These are phyloP conservation scores for Stagonosporopsis chrysanthemi DNA, from an alignment of 2,329 filamentous ascomycete genomes.

Conservation along the genomic window DNA sequence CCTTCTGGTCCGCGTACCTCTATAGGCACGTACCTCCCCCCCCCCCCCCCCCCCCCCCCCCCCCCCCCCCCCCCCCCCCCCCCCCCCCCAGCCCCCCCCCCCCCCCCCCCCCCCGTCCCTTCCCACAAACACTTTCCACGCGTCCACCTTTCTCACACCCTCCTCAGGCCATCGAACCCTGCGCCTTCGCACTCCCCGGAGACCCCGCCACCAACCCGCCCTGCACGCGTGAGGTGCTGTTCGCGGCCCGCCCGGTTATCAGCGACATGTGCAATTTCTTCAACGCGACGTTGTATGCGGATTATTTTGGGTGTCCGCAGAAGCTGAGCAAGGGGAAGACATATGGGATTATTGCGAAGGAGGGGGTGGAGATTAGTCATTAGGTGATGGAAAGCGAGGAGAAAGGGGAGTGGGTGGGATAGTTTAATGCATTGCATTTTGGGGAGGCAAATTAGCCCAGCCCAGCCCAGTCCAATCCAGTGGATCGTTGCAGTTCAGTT, in stretches of 20 bases:
- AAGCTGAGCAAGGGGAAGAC: constrained; percentile 30
- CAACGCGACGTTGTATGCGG: constrained; percentile 33
- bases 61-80: too few relatives aligned
- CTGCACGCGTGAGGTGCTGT: constrained; percentile 9
- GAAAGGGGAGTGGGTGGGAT: too few relatives aligned
- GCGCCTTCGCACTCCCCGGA: constrained; percentile 11
- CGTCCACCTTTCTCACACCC: too few relatives aligned
- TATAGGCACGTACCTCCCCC: constrained; percentile 64
- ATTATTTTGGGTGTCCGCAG: constrained; percentile 24
- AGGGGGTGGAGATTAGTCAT: not conserved
- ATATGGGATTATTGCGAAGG: constrained; percentile 24
- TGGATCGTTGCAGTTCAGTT: too few relatives aligned
- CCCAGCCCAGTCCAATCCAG: too few relatives aligned
- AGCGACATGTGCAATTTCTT: constrained; percentile 36
- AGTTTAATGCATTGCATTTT: too few relatives aligned
- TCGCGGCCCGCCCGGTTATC: constrained; percentile 29
- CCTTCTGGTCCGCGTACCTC: constrained; percentile 89
- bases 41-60: not conserved
- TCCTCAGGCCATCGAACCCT: constrained; percentile 10
- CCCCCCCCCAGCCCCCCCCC: too few relatives aligned
- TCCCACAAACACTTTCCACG: too few relatives aligned
- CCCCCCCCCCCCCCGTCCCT: not conserved
- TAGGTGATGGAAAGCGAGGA: not conserved
- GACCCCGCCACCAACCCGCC: not conserved
- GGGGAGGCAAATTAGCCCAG: too few relatives aligned